These are phyloP conservation scores for Lophiostoma macrostomum DNA, from an alignment of 495 filamentous ascomycete species.

Conservation along the genomic window DNA sequence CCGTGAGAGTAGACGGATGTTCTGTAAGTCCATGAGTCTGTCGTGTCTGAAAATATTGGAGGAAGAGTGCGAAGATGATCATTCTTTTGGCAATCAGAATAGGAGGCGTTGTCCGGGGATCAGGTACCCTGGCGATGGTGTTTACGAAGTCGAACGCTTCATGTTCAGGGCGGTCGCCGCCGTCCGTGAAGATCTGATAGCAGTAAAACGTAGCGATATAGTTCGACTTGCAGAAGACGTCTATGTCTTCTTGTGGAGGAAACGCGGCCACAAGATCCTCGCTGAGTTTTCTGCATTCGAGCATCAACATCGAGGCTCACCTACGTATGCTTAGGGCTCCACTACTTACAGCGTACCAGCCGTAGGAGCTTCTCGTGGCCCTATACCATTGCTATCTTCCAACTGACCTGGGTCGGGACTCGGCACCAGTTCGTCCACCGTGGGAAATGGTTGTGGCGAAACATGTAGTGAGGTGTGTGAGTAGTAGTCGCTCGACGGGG, in stretches of 20 bases:
- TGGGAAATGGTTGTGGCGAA: too few species aligned
- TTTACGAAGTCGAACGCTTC: not conserved
- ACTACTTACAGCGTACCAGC: too few species aligned
- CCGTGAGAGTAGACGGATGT: not conserved
- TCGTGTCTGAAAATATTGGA: not conserved
- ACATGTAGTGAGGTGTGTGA: not conserved
- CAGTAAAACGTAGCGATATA: not conserved
- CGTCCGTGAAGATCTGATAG: not conserved
- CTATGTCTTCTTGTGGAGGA: not conserved
- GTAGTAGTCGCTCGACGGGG: not conserved
- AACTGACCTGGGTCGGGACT: too few species aligned
- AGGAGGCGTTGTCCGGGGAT: not conserved
- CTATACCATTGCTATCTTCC: too few species aligned
- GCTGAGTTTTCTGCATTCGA: not conserved
- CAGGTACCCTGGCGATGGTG: not conserved
- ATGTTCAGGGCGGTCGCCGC: not conserved
- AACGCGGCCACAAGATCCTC: not conserved
- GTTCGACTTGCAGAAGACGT: not conserved
- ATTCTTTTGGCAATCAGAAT: not conserved
- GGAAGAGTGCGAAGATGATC: slow-evolving; percentile 1
- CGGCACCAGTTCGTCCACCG: not conserved
- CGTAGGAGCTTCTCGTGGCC: too few species aligned
- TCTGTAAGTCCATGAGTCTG: not conserved
- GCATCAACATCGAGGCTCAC: too few species aligned
- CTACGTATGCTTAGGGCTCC: too few species aligned